These are phyloP conservation scores for Globisporangium camurandrum DNA, from an alignment of 352 stramenopile species.

Conservation along the genomic window DNA sequence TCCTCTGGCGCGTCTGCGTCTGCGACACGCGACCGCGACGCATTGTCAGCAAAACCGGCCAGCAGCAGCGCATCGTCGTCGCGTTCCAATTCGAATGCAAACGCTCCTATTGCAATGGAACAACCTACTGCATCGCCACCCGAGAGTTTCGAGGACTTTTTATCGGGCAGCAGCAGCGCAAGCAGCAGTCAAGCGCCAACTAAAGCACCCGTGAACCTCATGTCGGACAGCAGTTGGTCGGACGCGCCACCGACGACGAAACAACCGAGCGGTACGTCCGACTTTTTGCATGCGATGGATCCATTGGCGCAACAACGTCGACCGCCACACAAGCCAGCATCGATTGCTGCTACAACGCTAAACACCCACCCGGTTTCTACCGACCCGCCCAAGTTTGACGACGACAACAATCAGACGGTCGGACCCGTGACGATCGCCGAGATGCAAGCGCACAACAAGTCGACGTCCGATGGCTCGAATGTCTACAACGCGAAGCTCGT, in stretches of 20 bases:
- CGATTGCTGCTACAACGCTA: constrained; percentile 9
- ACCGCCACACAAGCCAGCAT: constrained; percentile 11
- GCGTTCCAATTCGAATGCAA: constrained; percentile 21
- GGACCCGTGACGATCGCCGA: constrained; percentile 77
- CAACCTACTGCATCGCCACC: no score
- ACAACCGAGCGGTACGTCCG: constrained; percentile 21
- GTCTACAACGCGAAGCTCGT: constrained; percentile 83
- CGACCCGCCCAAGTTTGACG: constrained; percentile 65
- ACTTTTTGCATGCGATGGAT: constrained; percentile 65
- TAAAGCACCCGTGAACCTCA: constrained; percentile 53
- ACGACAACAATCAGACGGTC: constrained; percentile 73
- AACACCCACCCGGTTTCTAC: no score
- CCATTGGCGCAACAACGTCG: constrained; percentile 36
- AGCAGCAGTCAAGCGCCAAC: constrained; percentile 4
- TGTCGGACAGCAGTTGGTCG: constrained; percentile 52
- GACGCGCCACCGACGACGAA: constrained; percentile 24
- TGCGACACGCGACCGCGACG: no score
- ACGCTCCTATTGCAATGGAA: no score
- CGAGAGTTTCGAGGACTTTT: constrained; percentile 66
- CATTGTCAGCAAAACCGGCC: no score
- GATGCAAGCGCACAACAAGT: constrained; percentile 61
- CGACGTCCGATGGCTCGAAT: constrained; percentile 70
- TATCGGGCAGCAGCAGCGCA: constrained; percentile 33
- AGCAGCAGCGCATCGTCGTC: no score
- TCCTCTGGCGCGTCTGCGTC: constrained; percentile 2